Evolutionary conservation across 2,329 filamentous ascomycete species (phyloP).

Genomic region (Spiromastix sp.): DNA sequence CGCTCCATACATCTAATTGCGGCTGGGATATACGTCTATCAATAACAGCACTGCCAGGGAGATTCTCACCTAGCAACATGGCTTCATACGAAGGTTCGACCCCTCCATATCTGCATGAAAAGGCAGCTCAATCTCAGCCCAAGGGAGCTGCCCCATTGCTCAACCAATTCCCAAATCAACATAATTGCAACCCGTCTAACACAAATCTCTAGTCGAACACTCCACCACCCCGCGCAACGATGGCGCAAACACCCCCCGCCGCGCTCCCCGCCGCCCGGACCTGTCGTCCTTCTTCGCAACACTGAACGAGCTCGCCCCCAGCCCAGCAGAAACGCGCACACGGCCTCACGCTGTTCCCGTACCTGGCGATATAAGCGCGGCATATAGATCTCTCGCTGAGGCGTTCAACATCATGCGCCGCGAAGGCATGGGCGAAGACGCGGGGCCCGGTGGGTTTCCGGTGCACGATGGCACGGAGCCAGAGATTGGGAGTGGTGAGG

Average conservation of each 20-base stretch:
- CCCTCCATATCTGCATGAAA: background rate
- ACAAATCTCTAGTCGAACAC: constrained; percentile 32
- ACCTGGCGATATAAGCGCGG: constrained; percentile 50
- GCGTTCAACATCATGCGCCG: constrained; percentile 49
- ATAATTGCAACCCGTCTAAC: too few relatives aligned
- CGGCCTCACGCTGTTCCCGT: constrained; percentile 51
- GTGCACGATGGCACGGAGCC: constrained; percentile 35
- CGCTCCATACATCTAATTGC: too few relatives aligned
- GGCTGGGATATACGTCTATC: too few relatives aligned
- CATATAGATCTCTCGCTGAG: constrained; percentile 50
- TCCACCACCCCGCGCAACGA: constrained; percentile 26
- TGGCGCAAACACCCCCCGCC: constrained; percentile 16
- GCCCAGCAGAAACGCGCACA: constrained; percentile 36
- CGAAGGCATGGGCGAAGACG: constrained; percentile 23
- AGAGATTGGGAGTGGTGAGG: constrained; percentile 21
- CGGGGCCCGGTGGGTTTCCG: constrained; percentile 23
- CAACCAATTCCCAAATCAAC: too few relatives aligned
- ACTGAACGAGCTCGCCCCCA: constrained; percentile 47
- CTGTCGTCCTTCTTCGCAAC: constrained; percentile 56
- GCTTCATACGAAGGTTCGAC: constrained; percentile 32
- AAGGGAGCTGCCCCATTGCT: too few relatives aligned
- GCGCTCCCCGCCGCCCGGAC: constrained; percentile 45
- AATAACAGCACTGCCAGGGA: too few relatives aligned
- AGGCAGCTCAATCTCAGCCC: too few relatives aligned
- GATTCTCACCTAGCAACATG: too few relatives aligned